Evolutionary conservation across 495 filamentous ascomycete species (phyloP).

Genomic region (Lophiotrema nucula): DNA sequence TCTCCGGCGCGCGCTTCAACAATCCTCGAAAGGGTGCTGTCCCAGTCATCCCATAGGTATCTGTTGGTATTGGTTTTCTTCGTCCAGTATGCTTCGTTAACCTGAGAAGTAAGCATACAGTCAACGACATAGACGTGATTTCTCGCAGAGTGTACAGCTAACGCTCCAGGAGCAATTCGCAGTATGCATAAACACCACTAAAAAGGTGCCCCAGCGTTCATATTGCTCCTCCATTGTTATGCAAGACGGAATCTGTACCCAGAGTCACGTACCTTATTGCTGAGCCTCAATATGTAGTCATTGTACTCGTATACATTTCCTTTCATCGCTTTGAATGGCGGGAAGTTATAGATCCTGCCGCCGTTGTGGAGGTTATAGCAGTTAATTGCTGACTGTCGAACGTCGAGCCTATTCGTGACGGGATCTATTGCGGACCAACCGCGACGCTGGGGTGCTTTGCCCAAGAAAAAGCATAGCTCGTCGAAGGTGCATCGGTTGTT

Average conservation of each 20-base stretch:
- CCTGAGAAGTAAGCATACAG: background rate
- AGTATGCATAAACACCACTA: no score
- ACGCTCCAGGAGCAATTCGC: no score
- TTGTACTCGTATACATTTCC: constrained; percentile 8
- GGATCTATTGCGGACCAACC: background rate
- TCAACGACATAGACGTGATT: no score
- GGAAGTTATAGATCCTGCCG: background rate
- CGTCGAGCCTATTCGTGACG: background rate
- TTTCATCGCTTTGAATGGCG: constrained; percentile 2
- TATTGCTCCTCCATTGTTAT: no score
- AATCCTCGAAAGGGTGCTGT: constrained; percentile 1
- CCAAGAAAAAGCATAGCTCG: background rate
- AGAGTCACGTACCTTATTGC: background rate
- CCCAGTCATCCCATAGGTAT: constrained; percentile 3
- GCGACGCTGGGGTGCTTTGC: background rate
- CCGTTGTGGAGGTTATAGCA: background rate
- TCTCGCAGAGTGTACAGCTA: no score
- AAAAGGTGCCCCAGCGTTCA: no score
- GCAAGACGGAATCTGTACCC: background rate
- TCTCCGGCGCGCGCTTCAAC: constrained; percentile 11
- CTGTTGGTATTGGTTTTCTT: background rate
- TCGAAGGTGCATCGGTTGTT: constrained; percentile 2
- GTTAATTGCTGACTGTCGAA: background rate
- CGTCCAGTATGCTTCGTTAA: background rate
- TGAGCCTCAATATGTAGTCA: background rate